Conservation (phyloP, 2,329 filamentous ascomycete genomes). For the Exserohilum turcica region DNA sequence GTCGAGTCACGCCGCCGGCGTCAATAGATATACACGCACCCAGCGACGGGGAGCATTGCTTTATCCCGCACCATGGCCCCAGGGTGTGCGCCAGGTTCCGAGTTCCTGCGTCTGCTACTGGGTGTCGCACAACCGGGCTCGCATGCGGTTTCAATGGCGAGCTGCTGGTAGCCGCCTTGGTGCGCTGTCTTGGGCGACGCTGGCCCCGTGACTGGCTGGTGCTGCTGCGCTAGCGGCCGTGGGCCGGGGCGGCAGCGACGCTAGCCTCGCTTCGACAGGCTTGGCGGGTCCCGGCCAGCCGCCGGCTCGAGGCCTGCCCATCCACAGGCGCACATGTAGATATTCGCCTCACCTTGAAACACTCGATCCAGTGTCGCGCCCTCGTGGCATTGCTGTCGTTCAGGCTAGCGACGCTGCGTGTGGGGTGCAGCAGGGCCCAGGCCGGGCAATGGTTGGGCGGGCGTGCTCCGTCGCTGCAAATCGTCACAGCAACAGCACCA, state of each 20-base stretch:
- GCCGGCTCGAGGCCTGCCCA: constrained; percentile 15
- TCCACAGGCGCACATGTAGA: constrained; percentile 21
- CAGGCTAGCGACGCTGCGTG: constrained; percentile 2
- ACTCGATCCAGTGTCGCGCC: constrained; percentile 15
- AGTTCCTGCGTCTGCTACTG: constrained; percentile 45
- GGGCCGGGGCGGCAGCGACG: constrained; percentile 4
- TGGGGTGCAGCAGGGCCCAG: constrained; percentile 5
- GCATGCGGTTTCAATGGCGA: constrained; percentile 33
- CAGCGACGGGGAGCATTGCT: constrained; percentile 28
- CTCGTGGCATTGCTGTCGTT: constrained; percentile 11
- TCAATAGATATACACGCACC: constrained; percentile 14
- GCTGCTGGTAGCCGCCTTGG: constrained; percentile 37
- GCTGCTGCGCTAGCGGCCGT: constrained; percentile 10
- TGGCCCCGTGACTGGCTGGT: constrained; percentile 30
- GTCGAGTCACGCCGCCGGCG: constrained; percentile 11
- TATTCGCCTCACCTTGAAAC: constrained; percentile 17
- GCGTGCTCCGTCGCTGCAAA: constrained; percentile 6
- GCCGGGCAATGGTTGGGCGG: constrained; percentile 16
- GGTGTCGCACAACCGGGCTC: constrained; percentile 27
- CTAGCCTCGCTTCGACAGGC: constrained; percentile 24
- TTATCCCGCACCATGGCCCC: constrained; percentile 29
- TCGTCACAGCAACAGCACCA: too few relatives aligned
- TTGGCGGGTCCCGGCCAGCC: constrained; percentile 23
- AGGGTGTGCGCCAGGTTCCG: constrained; percentile 10
- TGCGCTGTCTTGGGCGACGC: constrained; percentile 30